Conservation (phyloP, 805 yeast species). For the Debaryomyces tyrocola region DNA sequence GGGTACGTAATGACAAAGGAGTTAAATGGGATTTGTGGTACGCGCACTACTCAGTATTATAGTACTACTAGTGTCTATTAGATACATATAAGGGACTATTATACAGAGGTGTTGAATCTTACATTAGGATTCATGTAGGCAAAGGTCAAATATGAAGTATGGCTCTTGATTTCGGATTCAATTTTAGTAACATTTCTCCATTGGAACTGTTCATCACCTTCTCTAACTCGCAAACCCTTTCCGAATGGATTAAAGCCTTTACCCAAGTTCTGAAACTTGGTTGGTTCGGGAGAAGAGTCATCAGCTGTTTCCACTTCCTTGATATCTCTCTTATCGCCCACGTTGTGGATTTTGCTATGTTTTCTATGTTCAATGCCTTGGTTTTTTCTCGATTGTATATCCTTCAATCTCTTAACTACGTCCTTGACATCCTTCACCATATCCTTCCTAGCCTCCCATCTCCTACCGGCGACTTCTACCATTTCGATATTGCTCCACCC, state of each 20-base stretch:
- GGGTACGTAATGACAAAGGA: not conserved
- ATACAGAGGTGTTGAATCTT: not conserved
- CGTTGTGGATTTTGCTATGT: conserved; percentile 31
- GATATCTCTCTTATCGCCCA: conserved; percentile 25
- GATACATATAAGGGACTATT: not conserved
- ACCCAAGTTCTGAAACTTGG: conserved; percentile 37
- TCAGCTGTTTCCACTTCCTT: conserved; percentile 18
- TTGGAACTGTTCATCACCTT: conserved; percentile 77
- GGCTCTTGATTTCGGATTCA: conserved; percentile 86
- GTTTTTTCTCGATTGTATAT: conserved; percentile 66
- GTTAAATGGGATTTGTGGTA: not conserved
- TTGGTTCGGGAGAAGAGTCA: conserved; percentile 10
- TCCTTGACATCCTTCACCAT: conserved; percentile 83
- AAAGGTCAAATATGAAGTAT: conserved; percentile 91
- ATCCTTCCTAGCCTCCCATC: conserved; percentile 87
- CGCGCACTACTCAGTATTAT: not conserved
- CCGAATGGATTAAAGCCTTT: conserved; percentile 90
- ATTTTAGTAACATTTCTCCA: conserved; percentile 86
- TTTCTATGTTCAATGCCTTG: conserved; percentile 63
- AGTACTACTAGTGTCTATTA: not conserved
- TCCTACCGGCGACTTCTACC: conserved; percentile 83
- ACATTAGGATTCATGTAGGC: conserved; percentile 50
- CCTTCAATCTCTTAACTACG: conserved; percentile 72
- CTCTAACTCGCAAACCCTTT: conserved; percentile 76
- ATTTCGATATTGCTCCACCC: conserved; percentile 89